Evolutionary conservation across 2,329 filamentous ascomycete species (phyloP).

Genomic region (Orbilia brochopaga): DNA sequence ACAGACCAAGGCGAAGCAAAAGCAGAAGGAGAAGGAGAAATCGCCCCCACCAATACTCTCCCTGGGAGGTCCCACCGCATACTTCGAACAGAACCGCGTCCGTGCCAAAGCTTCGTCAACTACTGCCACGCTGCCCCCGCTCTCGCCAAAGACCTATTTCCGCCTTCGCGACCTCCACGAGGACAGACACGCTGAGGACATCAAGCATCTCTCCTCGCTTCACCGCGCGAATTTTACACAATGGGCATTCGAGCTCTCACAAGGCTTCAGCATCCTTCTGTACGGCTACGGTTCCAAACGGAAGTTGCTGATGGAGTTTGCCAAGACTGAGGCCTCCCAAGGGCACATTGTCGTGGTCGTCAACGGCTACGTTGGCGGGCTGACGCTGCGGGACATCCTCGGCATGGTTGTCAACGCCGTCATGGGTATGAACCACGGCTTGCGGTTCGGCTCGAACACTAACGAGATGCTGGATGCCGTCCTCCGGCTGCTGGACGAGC

Average conservation of each 20-base stretch:
- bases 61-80: slow-evolving; percentile 85
- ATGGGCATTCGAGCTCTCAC: slow-evolving; percentile 86
- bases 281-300: slow-evolving; percentile 94
- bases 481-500: slow-evolving; percentile 66
- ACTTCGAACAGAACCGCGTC: slow-evolving; percentile 84
- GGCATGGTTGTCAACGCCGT: slow-evolving; percentile 71
- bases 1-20: slow-evolving; percentile 59
- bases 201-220: slow-evolving; percentile 73
- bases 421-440: slow-evolving; percentile 57
- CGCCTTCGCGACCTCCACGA: slow-evolving; percentile 67
- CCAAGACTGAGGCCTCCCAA: slow-evolving; percentile 69
- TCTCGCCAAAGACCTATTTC: slow-evolving; percentile 94
- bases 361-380: slow-evolving; percentile 78
- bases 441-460: slow-evolving; percentile 57
- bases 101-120: slow-evolving; percentile 76
- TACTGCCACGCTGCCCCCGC: slow-evolving; percentile 73
- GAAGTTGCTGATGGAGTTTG: slow-evolving; percentile 72
- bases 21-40: slow-evolving; percentile 60
- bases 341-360: slow-evolving; percentile 70
- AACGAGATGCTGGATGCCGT: slow-evolving; percentile 55
- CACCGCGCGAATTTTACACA: slow-evolving; percentile 85
- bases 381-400: slow-evolving; percentile 73
- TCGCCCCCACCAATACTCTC: slow-evolving; percentile 72
- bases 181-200: slow-evolving; percentile 74
- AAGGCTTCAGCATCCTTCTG: slow-evolving; percentile 86